Evolutionary conservation across 768 basidiomycete species (phyloP).

Genomic region (Thelephora ganbajun): DNA sequence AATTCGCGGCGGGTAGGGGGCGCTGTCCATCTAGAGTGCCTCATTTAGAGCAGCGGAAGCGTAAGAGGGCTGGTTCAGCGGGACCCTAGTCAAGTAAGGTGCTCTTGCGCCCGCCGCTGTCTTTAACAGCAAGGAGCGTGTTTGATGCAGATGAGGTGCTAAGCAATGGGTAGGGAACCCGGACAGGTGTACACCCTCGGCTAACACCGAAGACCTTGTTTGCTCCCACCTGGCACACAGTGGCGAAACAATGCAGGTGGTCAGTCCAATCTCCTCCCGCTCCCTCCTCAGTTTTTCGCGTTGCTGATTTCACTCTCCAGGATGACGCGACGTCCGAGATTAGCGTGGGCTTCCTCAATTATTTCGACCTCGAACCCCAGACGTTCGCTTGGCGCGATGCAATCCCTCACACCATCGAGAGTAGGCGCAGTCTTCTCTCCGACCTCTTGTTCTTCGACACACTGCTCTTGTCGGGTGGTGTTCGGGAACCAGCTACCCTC

Average conservation of each 20-base stretch:
- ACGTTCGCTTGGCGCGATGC: slow-evolving; percentile 48
- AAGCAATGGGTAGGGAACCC: background rate
- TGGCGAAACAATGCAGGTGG: background rate
- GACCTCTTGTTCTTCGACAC: slow-evolving; percentile 65
- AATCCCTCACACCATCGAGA: slow-evolving; percentile 41
- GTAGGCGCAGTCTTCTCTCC: slow-evolving; percentile 44
- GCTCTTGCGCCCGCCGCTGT: background rate
- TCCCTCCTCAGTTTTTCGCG: background rate
- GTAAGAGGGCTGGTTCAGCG: background rate
- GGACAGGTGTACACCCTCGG: background rate
- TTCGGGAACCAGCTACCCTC: slow-evolving; percentile 34
- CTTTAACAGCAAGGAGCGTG: too few species aligned
- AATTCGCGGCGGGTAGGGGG: slow-evolving; percentile 66
- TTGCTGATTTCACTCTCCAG: background rate
- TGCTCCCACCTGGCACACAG: background rate
- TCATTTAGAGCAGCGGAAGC: background rate
- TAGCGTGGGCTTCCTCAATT: slow-evolving; percentile 6
- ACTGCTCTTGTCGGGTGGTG: slow-evolving; percentile 49
- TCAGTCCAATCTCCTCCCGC: background rate
- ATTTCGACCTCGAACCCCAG: slow-evolving; percentile 38
- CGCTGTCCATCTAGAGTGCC: slow-evolving; percentile 30
- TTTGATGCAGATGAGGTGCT: background rate
- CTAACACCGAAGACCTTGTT: background rate
- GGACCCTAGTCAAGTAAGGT: background rate
- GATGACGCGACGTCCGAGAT: slow-evolving; percentile 4